phyloP scores from a whole-genome alignment of 2,329 filamentous ascomycete genomes.

The Aquanectria penicillioides region DNA sequence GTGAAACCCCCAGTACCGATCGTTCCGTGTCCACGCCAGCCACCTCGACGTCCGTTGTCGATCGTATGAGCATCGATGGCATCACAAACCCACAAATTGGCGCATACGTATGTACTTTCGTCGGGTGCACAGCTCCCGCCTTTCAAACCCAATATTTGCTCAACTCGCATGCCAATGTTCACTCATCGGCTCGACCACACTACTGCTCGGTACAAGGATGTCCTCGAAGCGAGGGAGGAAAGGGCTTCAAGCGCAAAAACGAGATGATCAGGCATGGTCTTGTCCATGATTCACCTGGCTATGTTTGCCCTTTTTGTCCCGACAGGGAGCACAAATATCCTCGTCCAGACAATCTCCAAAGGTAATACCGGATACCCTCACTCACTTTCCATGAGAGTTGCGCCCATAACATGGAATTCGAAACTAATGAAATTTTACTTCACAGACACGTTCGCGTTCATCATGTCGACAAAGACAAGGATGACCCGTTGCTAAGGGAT shows the following conservation, averaged over 20 bases:
- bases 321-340: constrained; percentile 95
- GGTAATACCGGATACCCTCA: constrained; percentile 63
- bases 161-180: constrained; percentile 81
- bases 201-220: constrained; percentile 72
- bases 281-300: constrained; percentile 93
- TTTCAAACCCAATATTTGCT: constrained; percentile 83
- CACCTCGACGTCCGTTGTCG: constrained; percentile 52
- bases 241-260: constrained; percentile 77
- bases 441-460: constrained; percentile 90
- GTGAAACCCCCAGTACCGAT: constrained; percentile 59
- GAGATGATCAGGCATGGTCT: constrained; percentile 82
- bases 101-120: constrained; percentile 66
- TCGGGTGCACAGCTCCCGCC: constrained; percentile 75
- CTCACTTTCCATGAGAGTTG: too few species aligned
- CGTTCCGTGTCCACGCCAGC: constrained; percentile 55
- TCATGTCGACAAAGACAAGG: constrained; percentile 88
- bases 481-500: constrained; percentile 82
- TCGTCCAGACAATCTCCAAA: constrained; percentile 92
- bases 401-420: too few species aligned
- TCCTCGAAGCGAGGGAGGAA: constrained; percentile 70
- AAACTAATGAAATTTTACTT: constrained; percentile 21
- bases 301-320: constrained; percentile 95
- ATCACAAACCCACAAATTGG: constrained; percentile 63
- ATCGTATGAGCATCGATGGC: constrained; percentile 68
- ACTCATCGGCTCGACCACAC: constrained; percentile 72